Conservation (phyloP, 2,329 filamentous ascomycete genomes). For the Pestalotiopsis sp. region DNA sequence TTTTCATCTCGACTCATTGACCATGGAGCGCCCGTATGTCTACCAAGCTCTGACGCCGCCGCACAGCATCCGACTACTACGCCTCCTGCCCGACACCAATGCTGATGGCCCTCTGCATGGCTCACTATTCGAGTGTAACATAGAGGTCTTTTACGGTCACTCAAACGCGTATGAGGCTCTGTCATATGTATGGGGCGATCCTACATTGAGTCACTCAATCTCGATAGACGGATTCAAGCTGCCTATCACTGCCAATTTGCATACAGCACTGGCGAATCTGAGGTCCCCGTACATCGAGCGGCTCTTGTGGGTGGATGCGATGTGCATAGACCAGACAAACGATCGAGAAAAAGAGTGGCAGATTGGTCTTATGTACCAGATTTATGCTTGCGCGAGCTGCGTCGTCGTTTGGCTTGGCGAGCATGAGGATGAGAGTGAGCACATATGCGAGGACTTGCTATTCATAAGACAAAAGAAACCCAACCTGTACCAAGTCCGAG, state of each 20-base stretch:
- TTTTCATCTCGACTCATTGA: neutral
- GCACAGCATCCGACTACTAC: neutral
- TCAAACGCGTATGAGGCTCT: neutral
- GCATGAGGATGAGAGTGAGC: constrained; percentile 14
- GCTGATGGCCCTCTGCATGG: neutral
- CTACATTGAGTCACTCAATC: neutral
- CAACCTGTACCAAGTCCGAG: neutral
- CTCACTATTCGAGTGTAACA: neutral
- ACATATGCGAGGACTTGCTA: neutral
- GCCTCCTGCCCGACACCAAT: neutral
- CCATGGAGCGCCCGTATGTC: neutral
- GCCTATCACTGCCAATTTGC: neutral
- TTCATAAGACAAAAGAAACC: neutral
- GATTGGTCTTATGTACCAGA: constrained; percentile 21
- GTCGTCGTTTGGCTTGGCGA: constrained; percentile 23
- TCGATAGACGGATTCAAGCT: neutral
- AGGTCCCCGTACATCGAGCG: neutral
- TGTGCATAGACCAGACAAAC: constrained; percentile 24
- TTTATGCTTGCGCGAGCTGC: constrained; percentile 19
- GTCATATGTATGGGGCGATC: neutral
- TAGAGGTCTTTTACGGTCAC: neutral
- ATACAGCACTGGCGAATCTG: neutral
- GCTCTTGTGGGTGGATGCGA: constrained; percentile 19
- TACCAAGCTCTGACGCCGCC: neutral
- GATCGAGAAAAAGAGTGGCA: constrained; percentile 17